Conservation (phyloP, 2,329 filamentous ascomycete species). For the Xylogone sp. region DNA sequence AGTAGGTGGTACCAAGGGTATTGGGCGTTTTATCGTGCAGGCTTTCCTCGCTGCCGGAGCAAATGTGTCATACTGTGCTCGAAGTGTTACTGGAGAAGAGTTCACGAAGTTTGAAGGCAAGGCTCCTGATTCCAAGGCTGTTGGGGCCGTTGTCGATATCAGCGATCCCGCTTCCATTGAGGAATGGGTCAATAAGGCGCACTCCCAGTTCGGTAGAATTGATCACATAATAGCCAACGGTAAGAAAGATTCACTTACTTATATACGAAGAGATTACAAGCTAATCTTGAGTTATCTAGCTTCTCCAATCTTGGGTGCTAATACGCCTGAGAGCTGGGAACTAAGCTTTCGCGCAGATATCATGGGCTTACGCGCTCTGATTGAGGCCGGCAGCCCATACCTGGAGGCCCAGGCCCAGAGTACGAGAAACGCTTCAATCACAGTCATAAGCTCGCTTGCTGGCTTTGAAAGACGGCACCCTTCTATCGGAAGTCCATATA, state of each 20-base stretch:
- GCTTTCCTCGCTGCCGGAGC: slow-evolving; percentile 19
- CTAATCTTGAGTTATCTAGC: slow-evolving; percentile 3
- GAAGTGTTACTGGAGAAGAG: slow-evolving; percentile 13
- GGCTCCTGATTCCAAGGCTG: slow-evolving; percentile 7
- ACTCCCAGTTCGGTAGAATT: slow-evolving; percentile 9
- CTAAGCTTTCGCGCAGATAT: slow-evolving; percentile 15
- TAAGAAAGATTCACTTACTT: background rate
- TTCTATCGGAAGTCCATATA: slow-evolving; percentile 15
- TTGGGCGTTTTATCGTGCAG: slow-evolving; percentile 19
- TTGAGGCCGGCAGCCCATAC: slow-evolving; percentile 12
- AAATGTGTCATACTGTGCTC: slow-evolving; percentile 20
- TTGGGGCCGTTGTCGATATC: slow-evolving; percentile 16
- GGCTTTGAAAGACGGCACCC: slow-evolving; percentile 24
- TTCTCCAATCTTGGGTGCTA: slow-evolving; percentile 16
- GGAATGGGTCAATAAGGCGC: slow-evolving; percentile 13
- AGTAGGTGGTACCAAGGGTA: slow-evolving; percentile 20
- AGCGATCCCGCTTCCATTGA: slow-evolving; percentile 8
- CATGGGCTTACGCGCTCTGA: slow-evolving; percentile 17
- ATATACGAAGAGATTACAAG: background rate
- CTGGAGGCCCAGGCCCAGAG: slow-evolving; percentile 4
- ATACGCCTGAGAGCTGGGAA: slow-evolving; percentile 13
- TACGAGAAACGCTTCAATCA: slow-evolving; percentile 7
- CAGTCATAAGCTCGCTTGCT: slow-evolving; percentile 15
- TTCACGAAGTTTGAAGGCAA: slow-evolving; percentile 8
- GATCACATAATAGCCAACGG: slow-evolving; percentile 20